Conservation (phyloP, 108 stramenopile genomes). For the Pseudonitzschia multistriata region DNA sequence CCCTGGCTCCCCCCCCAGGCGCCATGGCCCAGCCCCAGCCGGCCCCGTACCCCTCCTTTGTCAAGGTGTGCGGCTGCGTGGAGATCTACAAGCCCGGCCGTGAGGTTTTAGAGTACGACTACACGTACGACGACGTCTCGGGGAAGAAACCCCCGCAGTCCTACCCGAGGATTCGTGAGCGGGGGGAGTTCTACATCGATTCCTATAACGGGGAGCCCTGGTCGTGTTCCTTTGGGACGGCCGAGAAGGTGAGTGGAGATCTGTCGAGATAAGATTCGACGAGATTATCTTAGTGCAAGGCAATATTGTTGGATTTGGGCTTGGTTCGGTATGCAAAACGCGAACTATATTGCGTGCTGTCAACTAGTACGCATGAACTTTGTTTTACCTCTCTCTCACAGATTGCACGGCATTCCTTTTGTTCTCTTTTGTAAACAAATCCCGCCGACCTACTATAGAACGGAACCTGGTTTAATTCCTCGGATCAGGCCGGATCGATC, state of each 20-base stretch:
- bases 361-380: not conserved
- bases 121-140: conserved; percentile 40
- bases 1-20: conserved; percentile 3
- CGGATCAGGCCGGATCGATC: conserved; percentile 69
- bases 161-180: conserved; percentile 50
- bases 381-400: not conserved
- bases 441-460: conserved; percentile 30
- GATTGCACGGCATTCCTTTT: conserved; percentile 1
- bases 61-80: conserved; percentile 30
- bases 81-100: conserved; percentile 39
- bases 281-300: too few relatives aligned
- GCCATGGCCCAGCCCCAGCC: conserved; percentile 38
- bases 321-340: too few relatives aligned
- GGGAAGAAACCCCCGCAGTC: conserved; percentile 41
- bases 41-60: conserved; percentile 31
- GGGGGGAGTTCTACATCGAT: conserved; percentile 64
- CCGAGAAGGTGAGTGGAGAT: conserved; percentile 46
- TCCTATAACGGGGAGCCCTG: conserved; percentile 60
- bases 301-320: not conserved
- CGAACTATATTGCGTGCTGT: too few relatives aligned
- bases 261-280: too few relatives aligned
- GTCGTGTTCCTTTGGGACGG: conserved; percentile 54
- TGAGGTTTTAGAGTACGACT: conserved; percentile 56
- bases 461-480: conserved; percentile 74
- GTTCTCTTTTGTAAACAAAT: not conserved